Evolutionary conservation across 441 rosid genomes (phyloP), one percentile per base, ranked within the genome.

Genomic region (Raphanus hybrid): DNA sequence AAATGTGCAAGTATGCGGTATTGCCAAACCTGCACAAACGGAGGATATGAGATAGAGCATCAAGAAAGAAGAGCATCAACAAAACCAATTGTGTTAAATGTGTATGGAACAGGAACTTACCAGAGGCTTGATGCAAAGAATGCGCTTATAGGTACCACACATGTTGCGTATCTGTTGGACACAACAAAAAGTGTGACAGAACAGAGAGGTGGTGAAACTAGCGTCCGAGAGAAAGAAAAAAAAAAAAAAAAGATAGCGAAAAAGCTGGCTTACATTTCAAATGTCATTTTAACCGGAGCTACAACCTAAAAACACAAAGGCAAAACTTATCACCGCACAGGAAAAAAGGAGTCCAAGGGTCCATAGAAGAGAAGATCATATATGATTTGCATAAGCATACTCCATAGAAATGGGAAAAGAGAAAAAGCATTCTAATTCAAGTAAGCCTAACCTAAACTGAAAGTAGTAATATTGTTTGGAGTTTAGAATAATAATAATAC

Each of bases 41-140:
- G 62, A 54, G 52, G 69, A 61, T 26, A 61, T 15, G 50, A 66
- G 45, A 75, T 58, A 34, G 41, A 60, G 60, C 10, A 66, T 27
- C 27, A 16, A 57, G 61, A 66, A 14, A 14, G 14, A 67, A 52
- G 67, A 27, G 34, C 12, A 79, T 16, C 7, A 57, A 55, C 6
- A 41, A 39, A 16, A 16, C 18, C 18, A 16, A 16, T 16, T 0
- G 26, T 23, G 10, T 35, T 50, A 50, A n/a, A 4, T 54, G 60
- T 65, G 4, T 39, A 29, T 20, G 66, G 73, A 66, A 39, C 16
- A 62, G 16, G 37, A 67, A 61, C 90, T 88, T 87, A 94, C 99
- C 99, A 96, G 73, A 96, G 98, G 78, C 99, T 96, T 66, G 99
- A 93, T 64, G 99, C 98, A 84, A 94, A 96, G 87, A 96, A 96